Conservation (phyloP, 2,329 filamentous ascomycete species). For the Triangularia setosa region DNA sequence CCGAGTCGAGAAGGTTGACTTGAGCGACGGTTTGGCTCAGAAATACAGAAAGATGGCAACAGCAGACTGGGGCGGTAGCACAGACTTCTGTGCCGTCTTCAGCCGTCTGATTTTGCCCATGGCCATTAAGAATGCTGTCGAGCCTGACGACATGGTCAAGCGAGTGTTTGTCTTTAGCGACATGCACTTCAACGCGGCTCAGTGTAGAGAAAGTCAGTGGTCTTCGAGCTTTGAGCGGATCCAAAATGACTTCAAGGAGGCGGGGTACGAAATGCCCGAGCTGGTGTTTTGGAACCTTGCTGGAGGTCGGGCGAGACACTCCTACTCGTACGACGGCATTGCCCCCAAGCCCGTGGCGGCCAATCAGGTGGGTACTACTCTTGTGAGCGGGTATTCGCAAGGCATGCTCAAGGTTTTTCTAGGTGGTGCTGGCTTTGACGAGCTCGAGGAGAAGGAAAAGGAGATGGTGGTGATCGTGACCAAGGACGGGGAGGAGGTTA, state of each 20-base stretch:
- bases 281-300: slow-evolving; percentile 60
- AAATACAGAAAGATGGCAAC: slow-evolving; percentile 36
- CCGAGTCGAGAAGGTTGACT: slow-evolving; percentile 38
- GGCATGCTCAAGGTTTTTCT: slow-evolving; percentile 56
- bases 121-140: slow-evolving; percentile 46
- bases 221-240: slow-evolving; percentile 46
- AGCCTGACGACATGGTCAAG: slow-evolving; percentile 57
- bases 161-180: slow-evolving; percentile 58
- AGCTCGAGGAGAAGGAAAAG: slow-evolving; percentile 36
- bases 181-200: slow-evolving; percentile 54
- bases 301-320: slow-evolving; percentile 31
- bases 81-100: slow-evolving; percentile 54
- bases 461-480: slow-evolving; percentile 20
- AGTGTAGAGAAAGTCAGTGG: slow-evolving; percentile 23
- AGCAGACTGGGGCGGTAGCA: slow-evolving; percentile 40
- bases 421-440: slow-evolving; percentile 45
- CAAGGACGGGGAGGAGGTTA: slow-evolving; percentile 25
- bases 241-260: slow-evolving; percentile 39
- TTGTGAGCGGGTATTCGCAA: slow-evolving; percentile 56
- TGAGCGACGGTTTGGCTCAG: slow-evolving; percentile 35
- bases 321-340: slow-evolving; percentile 21
- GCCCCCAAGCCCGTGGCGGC: slow-evolving; percentile 48
- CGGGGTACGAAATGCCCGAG: slow-evolving; percentile 56
- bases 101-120: slow-evolving; percentile 50
- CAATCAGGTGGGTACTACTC: slow-evolving; percentile 41